Conservation (phyloP, 495 filamentous ascomycete genomes). For the Aspergillus affinis region DNA sequence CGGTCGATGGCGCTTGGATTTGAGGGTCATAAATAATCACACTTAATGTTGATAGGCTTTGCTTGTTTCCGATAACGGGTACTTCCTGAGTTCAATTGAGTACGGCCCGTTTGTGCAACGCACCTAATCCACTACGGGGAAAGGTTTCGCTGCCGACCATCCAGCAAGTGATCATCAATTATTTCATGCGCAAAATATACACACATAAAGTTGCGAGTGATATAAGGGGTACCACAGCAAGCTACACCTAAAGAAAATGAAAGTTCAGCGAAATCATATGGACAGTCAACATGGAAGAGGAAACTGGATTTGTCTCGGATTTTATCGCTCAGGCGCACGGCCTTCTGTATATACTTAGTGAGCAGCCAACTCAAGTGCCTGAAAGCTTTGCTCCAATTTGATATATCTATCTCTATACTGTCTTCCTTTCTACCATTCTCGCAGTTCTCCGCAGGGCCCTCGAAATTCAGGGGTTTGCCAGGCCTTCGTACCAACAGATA, state of each 20-base stretch:
- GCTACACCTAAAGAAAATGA: background rate
- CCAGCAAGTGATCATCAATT: background rate
- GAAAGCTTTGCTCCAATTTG: background rate
- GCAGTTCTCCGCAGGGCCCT: constrained; percentile 8
- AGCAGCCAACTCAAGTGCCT: constrained; percentile 1
- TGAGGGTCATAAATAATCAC: background rate
- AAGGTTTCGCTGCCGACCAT: constrained; percentile 1
- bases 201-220: background rate
- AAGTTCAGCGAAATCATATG: background rate
- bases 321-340: background rate
- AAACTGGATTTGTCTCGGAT: background rate
- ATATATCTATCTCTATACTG: background rate
- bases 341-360: no score
- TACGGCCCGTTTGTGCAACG: background rate
- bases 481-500: constrained; percentile 2
- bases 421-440: constrained; percentile 11
- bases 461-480: constrained; percentile 12
- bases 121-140: background rate
- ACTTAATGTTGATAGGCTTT: background rate
- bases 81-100: background rate
- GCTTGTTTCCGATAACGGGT: constrained; percentile 1
- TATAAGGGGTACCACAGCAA: background rate
- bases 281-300: constrained; percentile 1
- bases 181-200: background rate
- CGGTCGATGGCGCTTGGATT: constrained; percentile 1